Conservation (phyloP, 345 rosid genomes). For the Nephelium lappaceum region DNA sequence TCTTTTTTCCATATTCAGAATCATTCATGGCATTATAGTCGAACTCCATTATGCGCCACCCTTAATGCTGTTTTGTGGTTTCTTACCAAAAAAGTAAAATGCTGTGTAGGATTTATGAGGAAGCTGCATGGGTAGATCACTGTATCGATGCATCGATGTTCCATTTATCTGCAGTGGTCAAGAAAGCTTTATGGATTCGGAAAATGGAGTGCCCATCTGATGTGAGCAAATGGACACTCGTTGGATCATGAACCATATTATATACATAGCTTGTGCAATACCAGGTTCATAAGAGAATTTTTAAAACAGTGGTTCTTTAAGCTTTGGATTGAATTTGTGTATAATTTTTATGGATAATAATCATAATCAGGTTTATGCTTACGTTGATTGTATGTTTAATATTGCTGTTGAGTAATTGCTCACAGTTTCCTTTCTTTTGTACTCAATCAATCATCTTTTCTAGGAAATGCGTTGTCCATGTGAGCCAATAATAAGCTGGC, state of each 20-base stretch:
- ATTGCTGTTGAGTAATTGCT: no score
- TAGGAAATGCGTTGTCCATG: no score
- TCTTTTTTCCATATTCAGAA: not conserved
- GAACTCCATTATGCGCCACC: not conserved
- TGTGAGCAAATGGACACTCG: not conserved
- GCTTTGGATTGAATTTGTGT: not conserved
- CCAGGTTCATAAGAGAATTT: conserved; percentile 1
- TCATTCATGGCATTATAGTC: not conserved
- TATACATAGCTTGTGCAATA: not conserved
- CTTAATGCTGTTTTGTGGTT: no score
- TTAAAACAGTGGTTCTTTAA: not conserved
- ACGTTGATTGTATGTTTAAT: no score
- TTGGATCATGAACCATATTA: not conserved
- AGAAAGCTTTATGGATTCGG: not conserved
- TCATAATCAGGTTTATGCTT: not conserved
- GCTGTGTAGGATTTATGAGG: not conserved
- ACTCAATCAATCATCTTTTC: no score
- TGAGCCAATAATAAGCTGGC: no score
- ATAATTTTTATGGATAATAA: not conserved
- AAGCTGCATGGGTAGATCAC: not conserved
- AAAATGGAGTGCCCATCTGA: not conserved
- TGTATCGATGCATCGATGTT: not conserved
- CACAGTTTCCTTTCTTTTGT: no score
- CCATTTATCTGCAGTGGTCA: not conserved
- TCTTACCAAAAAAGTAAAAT: not conserved